Evolutionary conservation across 345 rosid genomes (phyloP).

Genomic region (Pistacia vera): DNA sequence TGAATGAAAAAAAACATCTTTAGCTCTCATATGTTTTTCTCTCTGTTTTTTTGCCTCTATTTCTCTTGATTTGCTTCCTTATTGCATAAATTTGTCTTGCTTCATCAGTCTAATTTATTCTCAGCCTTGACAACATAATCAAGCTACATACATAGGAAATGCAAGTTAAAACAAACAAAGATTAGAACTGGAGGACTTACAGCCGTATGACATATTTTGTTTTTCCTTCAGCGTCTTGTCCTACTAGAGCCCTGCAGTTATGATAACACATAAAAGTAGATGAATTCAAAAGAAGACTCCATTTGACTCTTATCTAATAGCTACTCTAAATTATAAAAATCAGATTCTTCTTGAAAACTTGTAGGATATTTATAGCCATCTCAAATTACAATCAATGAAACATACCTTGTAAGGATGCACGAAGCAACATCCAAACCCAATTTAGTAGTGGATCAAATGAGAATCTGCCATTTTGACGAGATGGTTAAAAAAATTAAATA

Average conservation of each 20-base stretch:
- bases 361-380: not conserved
- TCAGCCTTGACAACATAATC: not conserved
- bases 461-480: conserved; percentile 56
- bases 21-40: too few species aligned
- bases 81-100: too few species aligned
- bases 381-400: conserved; percentile 6
- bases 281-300: not conserved
- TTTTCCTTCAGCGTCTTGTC: conserved; percentile 80
- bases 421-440: conserved; percentile 92
- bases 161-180: conserved; percentile 1
- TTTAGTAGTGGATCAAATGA: conserved; percentile 78
- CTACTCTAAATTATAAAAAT: not conserved
- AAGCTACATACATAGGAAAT: conserved; percentile 8
- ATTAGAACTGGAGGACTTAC: conserved; percentile 52
- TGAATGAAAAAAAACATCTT: too few species aligned
- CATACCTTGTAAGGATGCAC: conserved; percentile 82
- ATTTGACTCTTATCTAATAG: not conserved
- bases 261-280: conserved; percentile 14
- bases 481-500: conserved; percentile 13
- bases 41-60: too few species aligned
- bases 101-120: too few species aligned
- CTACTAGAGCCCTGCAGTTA: conserved; percentile 79
- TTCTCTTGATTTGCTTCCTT: too few species aligned
- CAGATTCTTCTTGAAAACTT: not conserved
- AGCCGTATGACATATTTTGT: conserved; percentile 87